Evolutionary conservation across 2,329 filamentous ascomycete species (phyloP).

Genomic region (Talaromyces sp.): DNA sequence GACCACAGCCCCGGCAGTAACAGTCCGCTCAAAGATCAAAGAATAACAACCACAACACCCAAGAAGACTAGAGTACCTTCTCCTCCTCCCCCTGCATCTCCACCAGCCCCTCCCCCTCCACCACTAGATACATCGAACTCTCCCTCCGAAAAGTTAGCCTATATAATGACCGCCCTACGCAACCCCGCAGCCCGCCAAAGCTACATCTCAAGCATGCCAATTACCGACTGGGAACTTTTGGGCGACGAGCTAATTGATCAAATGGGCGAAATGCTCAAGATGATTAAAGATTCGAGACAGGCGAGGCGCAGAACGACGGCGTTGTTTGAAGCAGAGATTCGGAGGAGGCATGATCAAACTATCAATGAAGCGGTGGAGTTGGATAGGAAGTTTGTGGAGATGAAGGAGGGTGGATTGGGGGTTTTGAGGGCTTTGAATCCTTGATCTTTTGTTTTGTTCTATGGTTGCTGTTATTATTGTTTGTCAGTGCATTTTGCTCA

Average conservation of each 20-base stretch:
- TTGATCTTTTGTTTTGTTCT: not conserved
- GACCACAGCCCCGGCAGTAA: constrained; percentile 38
- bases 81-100: not conserved
- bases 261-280: constrained; percentile 51
- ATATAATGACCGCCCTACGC: constrained; percentile 32
- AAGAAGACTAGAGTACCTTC: not conserved
- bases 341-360: constrained; percentile 51
- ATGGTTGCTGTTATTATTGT: too few species aligned
- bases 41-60: not conserved
- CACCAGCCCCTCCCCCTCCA: constrained; percentile 20
- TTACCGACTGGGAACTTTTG: constrained; percentile 60
- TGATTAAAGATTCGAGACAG: constrained; percentile 52
- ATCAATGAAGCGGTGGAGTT: constrained; percentile 49
- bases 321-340: constrained; percentile 55
- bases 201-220: constrained; percentile 52
- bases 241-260: constrained; percentile 59
- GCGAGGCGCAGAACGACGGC: constrained; percentile 53
- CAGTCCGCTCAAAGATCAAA: not conserved
- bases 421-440: constrained; percentile 45
- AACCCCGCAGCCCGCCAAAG: constrained; percentile 40
- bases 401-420: constrained; percentile 54
- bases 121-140: constrained; percentile 21
- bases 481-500: not conserved
- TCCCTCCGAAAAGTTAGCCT: constrained; percentile 36
- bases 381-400: constrained; percentile 49